Evolutionary conservation across 2,329 filamentous ascomycete genomes (phyloP).

Genomic region (Aspergillaceae sp.): DNA sequence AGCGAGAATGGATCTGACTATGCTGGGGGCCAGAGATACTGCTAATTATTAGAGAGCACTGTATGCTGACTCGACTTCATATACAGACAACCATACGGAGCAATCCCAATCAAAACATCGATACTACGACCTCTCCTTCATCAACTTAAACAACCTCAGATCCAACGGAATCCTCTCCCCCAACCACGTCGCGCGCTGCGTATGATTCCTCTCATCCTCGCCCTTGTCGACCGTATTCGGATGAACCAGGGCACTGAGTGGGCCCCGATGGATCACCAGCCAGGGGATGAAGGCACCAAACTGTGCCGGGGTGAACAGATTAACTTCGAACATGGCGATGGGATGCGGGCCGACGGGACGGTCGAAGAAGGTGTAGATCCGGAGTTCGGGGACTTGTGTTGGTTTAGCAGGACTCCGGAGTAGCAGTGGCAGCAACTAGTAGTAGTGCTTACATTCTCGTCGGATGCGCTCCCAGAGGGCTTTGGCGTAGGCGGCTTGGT

Average conservation of each 20-base stretch:
- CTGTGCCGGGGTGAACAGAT: conserved; percentile 73
- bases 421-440: neutral
- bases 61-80: too few relatives aligned
- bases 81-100: too few relatives aligned
- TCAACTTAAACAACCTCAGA: conserved; percentile 29
- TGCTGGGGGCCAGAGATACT: too few relatives aligned
- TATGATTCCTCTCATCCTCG: conserved; percentile 47
- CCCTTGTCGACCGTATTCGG: conserved; percentile 55
- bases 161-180: conserved; percentile 40
- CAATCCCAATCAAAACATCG: too few relatives aligned
- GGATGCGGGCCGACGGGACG: conserved; percentile 72
- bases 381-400: conserved; percentile 66
- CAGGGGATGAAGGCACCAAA: conserved; percentile 85
- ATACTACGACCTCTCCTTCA: conserved; percentile 7
- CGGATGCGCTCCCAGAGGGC: conserved; percentile 71
- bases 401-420: neutral
- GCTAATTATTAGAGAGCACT: too few relatives aligned
- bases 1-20: too few relatives aligned
- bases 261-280: conserved; percentile 73
- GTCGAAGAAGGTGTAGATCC: conserved; percentile 73
- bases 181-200: conserved; percentile 38
- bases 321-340: conserved; percentile 86
- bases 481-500: conserved; percentile 58
- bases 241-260: conserved; percentile 69
- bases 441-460: conserved; percentile 56